Base-by-base conservation (phyloP, 2,329 filamentous ascomycete species). In the Pseudopithomyces chartarum region DNA sequence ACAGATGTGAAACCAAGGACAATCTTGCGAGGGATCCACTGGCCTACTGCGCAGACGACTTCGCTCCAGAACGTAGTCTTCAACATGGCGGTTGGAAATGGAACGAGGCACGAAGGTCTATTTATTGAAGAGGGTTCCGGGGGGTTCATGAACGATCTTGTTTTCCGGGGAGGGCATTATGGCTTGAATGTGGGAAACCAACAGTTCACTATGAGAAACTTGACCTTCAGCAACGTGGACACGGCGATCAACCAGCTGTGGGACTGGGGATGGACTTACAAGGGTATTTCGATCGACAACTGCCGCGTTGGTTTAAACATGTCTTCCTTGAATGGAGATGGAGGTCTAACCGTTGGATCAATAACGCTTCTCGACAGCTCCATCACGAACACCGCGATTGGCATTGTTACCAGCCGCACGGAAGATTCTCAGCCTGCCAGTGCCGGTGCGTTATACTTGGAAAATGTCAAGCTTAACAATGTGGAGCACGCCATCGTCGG, bases 261-360 rank as follows among this genome's bases (percentile, higher is more conserved):
- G 84, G 77, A 85, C 57, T 87, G 85, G 85, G 82, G 82, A 0
- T 87, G 80, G 81, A 83, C 80, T 0, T 85, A 82, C 56, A 78
- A 81, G 57, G 76, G 76, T 4, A 67, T 87, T 38, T 77, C 58
- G 1, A 78, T 87, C 61, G 79, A 79, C 51, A 84, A 84, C 65
- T 85, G 83, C 64, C 67, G 71, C 2, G 76, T 81, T 34, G 85
- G 81, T 4, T 67, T 88, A 4, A 80, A 84, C 47, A 82, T 87
- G 63, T 67, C 69, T 20, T 62, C 65, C 22, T 19, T 34, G 20
- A 64, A 63, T n/a, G 67, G 65, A n/a, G 55, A 64, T 7, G 54
- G 59, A 3, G 76, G 73, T 2, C 78, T 83, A 56, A 74, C 73
- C 7, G 81, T 84, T 7, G 85, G 84, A 15, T 85, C 82, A 0